Conservation (phyloP, 208 protist genomes). For the Kentomonas sorsogonicus region DNA sequence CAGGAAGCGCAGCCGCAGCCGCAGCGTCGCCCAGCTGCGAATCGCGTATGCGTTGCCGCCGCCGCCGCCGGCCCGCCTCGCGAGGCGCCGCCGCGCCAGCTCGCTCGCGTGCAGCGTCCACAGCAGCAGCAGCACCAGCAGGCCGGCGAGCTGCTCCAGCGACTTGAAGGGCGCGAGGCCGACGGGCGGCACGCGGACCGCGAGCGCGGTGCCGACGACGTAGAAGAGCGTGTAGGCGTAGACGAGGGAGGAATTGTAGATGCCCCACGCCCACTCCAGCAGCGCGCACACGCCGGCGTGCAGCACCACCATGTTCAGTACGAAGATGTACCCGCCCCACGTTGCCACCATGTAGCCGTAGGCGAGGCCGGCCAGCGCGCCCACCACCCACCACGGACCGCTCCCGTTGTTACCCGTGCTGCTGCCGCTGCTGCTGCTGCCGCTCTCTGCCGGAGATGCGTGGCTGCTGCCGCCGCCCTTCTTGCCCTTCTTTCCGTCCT, state of each 20-base stretch:
- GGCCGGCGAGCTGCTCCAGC: slow-evolving; percentile 91
- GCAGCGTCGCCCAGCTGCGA: slow-evolving; percentile 21
- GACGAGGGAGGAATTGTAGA: slow-evolving; percentile 87
- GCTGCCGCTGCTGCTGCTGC: too few relatives aligned
- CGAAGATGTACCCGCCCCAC: slow-evolving; percentile 98
- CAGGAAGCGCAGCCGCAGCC: slow-evolving; percentile 27
- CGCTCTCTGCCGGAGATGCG: too few relatives aligned
- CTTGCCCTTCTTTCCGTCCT: too few relatives aligned
- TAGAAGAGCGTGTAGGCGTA: slow-evolving; percentile 94
- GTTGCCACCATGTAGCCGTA: slow-evolving; percentile 91
- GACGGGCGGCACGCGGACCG: slow-evolving; percentile 94
- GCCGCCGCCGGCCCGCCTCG: too few relatives aligned
- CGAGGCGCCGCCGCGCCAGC: slow-evolving; percentile 14
- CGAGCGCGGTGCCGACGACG: slow-evolving; percentile 90
- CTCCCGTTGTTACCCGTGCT: too few relatives aligned
- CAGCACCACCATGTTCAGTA: slow-evolving; percentile 96
- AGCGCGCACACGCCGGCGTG: slow-evolving; percentile 90
- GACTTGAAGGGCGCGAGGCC: slow-evolving; percentile 91
- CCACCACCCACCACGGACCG: slow-evolving; percentile 40
- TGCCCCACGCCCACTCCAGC: slow-evolving; percentile 52
- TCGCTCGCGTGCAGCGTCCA: slow-evolving; percentile 27
- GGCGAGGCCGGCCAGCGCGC: slow-evolving; percentile 44
- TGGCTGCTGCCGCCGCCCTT: too few relatives aligned
- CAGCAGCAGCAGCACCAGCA: slow-evolving; percentile 81
- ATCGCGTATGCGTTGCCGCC: too few relatives aligned